Evolutionary conservation across 352 stramenopile species (phyloP).

Genomic region (Halophytophthora batemanensis): DNA sequence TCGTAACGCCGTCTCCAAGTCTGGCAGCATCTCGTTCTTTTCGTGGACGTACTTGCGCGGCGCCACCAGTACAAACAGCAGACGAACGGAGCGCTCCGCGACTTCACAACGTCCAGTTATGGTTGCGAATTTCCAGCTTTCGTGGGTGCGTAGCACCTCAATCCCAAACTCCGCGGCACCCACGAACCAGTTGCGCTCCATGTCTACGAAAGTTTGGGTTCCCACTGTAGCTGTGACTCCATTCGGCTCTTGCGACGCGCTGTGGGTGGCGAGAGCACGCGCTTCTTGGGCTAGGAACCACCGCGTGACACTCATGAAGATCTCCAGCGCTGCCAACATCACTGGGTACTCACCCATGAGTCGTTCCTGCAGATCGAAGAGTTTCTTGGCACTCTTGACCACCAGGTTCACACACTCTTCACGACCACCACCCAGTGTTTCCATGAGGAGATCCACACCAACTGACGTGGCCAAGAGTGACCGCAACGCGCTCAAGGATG

Average conservation of each 20-base stretch:
- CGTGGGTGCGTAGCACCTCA: conserved; percentile 54
- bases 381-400: conserved; percentile 49
- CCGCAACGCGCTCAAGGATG: conserved; percentile 40
- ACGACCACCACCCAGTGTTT: conserved; percentile 35
- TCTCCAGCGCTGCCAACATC: conserved; percentile 45
- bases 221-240: not conserved
- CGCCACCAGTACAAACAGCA: conserved; percentile 45
- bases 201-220: conserved; percentile 18
- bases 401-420: conserved; percentile 61
- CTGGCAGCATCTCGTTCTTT: conserved; percentile 36
- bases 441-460: conserved; percentile 44
- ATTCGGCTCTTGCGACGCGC: conserved; percentile 1
- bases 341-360: conserved; percentile 43
- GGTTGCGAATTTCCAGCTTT: conserved; percentile 60
- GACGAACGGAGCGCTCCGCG: conserved; percentile 46
- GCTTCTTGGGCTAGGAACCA: conserved; percentile 61
- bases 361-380: conserved; percentile 65
- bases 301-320: conserved; percentile 53
- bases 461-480: conserved; percentile 29
- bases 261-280: conserved; percentile 14
- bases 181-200: conserved; percentile 47
- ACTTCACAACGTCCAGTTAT: conserved; percentile 40
- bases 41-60: conserved; percentile 34
- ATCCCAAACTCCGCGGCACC: conserved; percentile 52
- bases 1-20: conserved; percentile 46